Evolutionary conservation across 805 yeast genomes (phyloP).

Genomic region (Soucietia sequanensis): DNA sequence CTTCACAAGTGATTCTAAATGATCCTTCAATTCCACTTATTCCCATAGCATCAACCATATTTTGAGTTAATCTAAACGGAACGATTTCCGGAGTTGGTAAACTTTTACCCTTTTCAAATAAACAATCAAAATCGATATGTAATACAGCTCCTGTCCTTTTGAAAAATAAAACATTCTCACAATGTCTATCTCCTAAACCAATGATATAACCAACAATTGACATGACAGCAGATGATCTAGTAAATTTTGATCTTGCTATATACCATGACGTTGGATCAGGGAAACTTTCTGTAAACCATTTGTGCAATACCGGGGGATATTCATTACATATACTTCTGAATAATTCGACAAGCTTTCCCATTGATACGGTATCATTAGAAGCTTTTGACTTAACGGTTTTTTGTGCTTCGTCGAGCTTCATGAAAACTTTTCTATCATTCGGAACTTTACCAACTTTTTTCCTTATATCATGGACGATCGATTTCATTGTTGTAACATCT

Average conservation of each 20-base stretch:
- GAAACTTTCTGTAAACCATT: conserved; percentile 86
- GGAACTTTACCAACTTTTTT: conserved; percentile 21
- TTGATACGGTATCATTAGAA: conserved; percentile 4
- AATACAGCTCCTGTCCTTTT: conserved; percentile 74
- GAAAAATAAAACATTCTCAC: conserved; percentile 81
- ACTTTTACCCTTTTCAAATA: conserved; percentile 82
- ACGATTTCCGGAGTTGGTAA: conserved; percentile 85
- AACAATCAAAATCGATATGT: conserved; percentile 96
- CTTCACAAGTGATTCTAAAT: conserved; percentile 82
- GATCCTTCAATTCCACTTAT: conserved; percentile 86
- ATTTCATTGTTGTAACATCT: conserved; percentile 36
- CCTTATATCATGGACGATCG: conserved; percentile 26
- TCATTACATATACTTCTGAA: conserved; percentile 27
- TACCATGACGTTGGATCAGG: conserved; percentile 92
- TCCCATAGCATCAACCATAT: conserved; percentile 92
- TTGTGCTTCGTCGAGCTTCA: conserved; percentile 32
- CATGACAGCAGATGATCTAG: conserved; percentile 90
- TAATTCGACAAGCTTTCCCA: conserved; percentile 16
- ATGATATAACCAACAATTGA: conserved; percentile 92
- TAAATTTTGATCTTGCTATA: conserved; percentile 67
- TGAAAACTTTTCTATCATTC: conserved; percentile 27
- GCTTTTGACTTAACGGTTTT: conserved; percentile 14
- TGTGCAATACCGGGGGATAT: conserved; percentile 70
- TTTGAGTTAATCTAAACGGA: conserved; percentile 89
- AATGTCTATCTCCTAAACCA: conserved; percentile 95